Evolutionary conservation across 306 rosid genomes (phyloP).

Genomic region (Ochetophila trinervis): DNA sequence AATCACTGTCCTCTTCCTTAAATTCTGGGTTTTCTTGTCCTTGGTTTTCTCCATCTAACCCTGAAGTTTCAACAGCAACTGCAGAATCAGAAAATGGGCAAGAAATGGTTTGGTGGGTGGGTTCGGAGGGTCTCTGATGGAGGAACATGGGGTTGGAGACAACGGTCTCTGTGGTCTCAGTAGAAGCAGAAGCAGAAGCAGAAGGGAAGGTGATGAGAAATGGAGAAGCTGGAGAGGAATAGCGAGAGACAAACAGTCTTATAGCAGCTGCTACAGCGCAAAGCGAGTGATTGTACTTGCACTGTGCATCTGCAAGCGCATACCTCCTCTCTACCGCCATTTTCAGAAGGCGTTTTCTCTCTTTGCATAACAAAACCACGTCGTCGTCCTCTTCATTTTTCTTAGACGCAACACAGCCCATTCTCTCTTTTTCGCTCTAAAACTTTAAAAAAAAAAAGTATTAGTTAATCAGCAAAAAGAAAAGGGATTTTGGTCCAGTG

Average conservation of each 20-base stretch:
- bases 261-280: constrained; percentile 24
- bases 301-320: constrained; percentile 33
- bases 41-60: neutral
- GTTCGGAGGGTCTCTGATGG: constrained; percentile 22
- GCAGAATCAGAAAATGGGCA: constrained; percentile 8
- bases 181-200: neutral
- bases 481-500: neutral
- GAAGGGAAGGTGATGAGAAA: constrained; percentile 26
- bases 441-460: neutral
- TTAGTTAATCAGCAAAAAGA: neutral
- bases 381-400: constrained; percentile 17
- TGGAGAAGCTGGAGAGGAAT: constrained; percentile 31
- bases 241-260: constrained; percentile 24
- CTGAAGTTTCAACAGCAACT: neutral
- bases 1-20: neutral
- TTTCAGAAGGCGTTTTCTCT: constrained; percentile 19
- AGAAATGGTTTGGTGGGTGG: constrained; percentile 9
- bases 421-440: constrained; percentile 7
- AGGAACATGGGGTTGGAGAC: constrained; percentile 17
- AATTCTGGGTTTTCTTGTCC: constrained; percentile 6
- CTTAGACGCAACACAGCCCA: constrained; percentile 33
- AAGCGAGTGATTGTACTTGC: constrained; percentile 31
- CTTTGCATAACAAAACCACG: constrained; percentile 24
- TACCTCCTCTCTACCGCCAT: constrained; percentile 29
- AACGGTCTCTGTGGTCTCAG: constrained; percentile 4